Base-by-base conservation (phyloP, 2,329 filamentous ascomycete species). In the Geoglossum cookeanum region DNA sequence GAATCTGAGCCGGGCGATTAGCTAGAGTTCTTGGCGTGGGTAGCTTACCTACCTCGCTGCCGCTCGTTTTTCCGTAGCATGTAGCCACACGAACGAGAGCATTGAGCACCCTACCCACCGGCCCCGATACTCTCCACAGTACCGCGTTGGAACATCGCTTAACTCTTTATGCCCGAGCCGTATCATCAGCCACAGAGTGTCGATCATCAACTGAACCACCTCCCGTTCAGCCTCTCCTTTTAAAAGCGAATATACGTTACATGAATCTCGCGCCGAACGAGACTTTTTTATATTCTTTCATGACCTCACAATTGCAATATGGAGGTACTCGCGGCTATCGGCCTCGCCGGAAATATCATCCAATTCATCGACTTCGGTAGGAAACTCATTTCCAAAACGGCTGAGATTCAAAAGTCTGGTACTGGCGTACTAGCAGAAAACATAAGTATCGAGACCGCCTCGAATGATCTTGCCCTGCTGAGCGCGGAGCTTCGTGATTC, bases 281-380 rank as follows among this genome's bases (percentile, higher is more conserved):
- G 9, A 15, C 39, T 7, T 42, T 42, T 42, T 42, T 42, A 7
- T 42, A 15, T 15, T 42, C n/a, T 42, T 42, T 4, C 4, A 42
- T 42, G 39, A 42, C 13, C 4, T 42, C 39, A 11, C 39, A 42
- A 42, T 42, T 42, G 39, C 39, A 42, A 42, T 42, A 49, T 49
- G 45, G 57, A 58, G 17, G n/a, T 37, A 8, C 11, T 58, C 22
- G 30, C 57, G 4, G 53, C 53, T 32, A 32, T 58, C 29, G 52
- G 57, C n/a, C 57, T 58, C 44, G 57, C 57, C 52, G 57, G 32
- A 42, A 58, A 55, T 49, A 44, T 58, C 32, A 32, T 58, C 51
- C 57, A 58, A 51, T 56, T 58, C n/a, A 30, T 58, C 13, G 57
- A 58, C 30, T 58, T 58, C 44, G 22, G 53, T 27, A 13, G 13